Evolutionary conservation across 139 green algal genomes (phyloP).

Genomic region (Chlorella sp.): DNA sequence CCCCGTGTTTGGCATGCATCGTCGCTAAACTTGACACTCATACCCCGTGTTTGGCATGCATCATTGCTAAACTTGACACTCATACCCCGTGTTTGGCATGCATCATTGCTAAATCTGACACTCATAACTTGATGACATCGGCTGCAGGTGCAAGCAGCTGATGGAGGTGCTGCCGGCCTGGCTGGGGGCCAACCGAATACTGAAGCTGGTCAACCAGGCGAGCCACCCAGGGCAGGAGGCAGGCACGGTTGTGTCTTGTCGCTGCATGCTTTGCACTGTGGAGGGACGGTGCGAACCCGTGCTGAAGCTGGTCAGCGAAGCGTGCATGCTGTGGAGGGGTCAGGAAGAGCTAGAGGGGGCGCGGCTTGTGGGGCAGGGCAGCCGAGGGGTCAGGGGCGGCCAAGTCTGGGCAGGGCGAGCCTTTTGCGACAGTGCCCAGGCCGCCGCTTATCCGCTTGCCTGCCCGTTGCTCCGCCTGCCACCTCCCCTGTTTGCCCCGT

Average conservation of each 20-base stretch:
- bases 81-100: background rate
- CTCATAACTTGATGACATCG: no score
- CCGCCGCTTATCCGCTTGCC: no score
- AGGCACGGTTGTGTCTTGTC: no score
- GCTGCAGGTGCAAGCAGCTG: constrained; percentile 45
- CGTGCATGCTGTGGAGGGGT: background rate
- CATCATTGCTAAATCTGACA: no score
- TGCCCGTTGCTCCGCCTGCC: background rate
- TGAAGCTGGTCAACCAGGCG: constrained; percentile 50
- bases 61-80: no score
- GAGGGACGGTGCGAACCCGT: background rate
- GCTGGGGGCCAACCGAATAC: constrained; percentile 31
- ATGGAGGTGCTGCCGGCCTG: constrained; percentile 42
- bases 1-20: background rate
- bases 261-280: background rate
- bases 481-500: background rate
- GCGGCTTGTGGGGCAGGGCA: no score
- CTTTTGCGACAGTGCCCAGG: no score
- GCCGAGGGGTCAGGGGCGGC: no score
- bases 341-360: no score
- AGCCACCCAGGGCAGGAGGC: background rate
- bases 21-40: no score
- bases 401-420: no score
- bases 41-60: background rate
- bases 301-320: background rate